A percentile compares a stretch with the other conserved stretches of the same genome.
Conservation (phyloP, 495 filamentous ascomycete genomes). For the Tuber indicum region DNA sequence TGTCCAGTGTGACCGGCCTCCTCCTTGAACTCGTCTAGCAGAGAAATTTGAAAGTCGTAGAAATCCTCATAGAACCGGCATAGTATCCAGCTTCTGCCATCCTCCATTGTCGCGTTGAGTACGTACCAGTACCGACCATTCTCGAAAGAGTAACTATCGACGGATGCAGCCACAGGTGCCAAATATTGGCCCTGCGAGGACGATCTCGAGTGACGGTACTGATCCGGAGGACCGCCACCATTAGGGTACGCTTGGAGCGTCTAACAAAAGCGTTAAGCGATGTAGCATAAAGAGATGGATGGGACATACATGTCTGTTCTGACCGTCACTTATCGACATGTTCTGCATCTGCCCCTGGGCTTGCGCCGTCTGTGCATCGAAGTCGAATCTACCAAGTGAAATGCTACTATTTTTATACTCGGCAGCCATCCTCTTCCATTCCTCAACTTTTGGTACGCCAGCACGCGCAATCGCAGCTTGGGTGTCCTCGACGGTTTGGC, state of each 20-base stretch:
- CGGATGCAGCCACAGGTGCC: slow-evolving; percentile 67
- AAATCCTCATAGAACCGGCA: slow-evolving; percentile 96
- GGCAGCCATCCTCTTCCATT: slow-evolving; percentile 99
- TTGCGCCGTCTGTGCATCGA: slow-evolving; percentile 26
- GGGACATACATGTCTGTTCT: slow-evolving; percentile 38
- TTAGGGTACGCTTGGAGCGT: slow-evolving; percentile 28
- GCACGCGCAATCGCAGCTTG: slow-evolving; percentile 80
- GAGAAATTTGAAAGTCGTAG: slow-evolving; percentile 95
- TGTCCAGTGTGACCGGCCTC: slow-evolving; percentile 80
- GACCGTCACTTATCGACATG: slow-evolving; percentile 26
- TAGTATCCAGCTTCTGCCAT: slow-evolving; percentile 85
- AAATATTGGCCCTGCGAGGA: slow-evolving; percentile 47
- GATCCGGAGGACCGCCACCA: slow-evolving; percentile 16
- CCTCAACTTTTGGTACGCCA: slow-evolving; percentile 93
- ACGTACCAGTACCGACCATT: slow-evolving; percentile 99
- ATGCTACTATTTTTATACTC: slow-evolving; percentile 99
- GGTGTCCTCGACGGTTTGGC: slow-evolving; percentile 72
- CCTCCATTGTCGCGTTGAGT: slow-evolving; percentile 84
- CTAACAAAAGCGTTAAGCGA: slow-evolving; percentile 23
- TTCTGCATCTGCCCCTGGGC: slow-evolving; percentile 20
- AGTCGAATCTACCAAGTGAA: slow-evolving; percentile 82
- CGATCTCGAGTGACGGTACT: slow-evolving; percentile 33
- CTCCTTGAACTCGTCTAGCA: slow-evolving; percentile 85
- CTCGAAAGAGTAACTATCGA: slow-evolving; percentile 91
- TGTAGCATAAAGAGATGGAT: not conserved